Conservation (phyloP, 768 basidiomycete genomes). For the Suillus paluster region DNA sequence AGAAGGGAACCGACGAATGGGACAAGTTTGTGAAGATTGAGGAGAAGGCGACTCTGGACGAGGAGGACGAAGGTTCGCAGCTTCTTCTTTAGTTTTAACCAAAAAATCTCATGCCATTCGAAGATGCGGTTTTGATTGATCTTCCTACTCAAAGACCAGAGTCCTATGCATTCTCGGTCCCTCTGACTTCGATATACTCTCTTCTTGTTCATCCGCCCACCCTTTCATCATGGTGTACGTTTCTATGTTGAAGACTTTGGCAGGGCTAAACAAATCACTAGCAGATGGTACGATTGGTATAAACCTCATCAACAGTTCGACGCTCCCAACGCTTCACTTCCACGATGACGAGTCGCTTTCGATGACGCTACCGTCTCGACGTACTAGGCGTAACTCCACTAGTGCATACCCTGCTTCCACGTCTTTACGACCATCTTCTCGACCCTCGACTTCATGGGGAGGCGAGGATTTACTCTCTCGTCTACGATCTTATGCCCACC, state of each 20-base stretch:
- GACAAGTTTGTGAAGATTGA: constrained; percentile 90
- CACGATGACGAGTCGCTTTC: constrained; percentile 97
- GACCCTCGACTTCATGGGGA: constrained; percentile 68
- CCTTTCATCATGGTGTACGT: constrained; percentile 81
- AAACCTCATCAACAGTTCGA: constrained; percentile 84
- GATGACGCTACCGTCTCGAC: constrained; percentile 54
- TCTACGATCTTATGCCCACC: constrained; percentile 74
- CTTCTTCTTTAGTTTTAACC: constrained; percentile 16
- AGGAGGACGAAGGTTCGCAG: constrained; percentile 73
- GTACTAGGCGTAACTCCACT: constrained; percentile 39
- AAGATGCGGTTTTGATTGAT: constrained; percentile 86
- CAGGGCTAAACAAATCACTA: background rate
- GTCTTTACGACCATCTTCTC: constrained; percentile 48
- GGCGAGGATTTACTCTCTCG: constrained; percentile 85
- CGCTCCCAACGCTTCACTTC: constrained; percentile 90
- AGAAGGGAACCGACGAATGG: constrained; percentile 84
- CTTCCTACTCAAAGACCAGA: constrained; percentile 83
- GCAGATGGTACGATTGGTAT: constrained; percentile 87
- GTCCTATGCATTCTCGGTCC: constrained; percentile 95
- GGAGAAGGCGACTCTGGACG: constrained; percentile 58
- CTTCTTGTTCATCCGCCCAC: constrained; percentile 85
- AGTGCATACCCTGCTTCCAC: constrained; percentile 69
- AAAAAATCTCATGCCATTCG: background rate
- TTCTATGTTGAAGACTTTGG: constrained; percentile 17
- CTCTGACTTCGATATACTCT: constrained; percentile 87